Evolutionary conservation across 257 asterid species (phyloP).

Genomic region (Nicotiana tabacum): DNA sequence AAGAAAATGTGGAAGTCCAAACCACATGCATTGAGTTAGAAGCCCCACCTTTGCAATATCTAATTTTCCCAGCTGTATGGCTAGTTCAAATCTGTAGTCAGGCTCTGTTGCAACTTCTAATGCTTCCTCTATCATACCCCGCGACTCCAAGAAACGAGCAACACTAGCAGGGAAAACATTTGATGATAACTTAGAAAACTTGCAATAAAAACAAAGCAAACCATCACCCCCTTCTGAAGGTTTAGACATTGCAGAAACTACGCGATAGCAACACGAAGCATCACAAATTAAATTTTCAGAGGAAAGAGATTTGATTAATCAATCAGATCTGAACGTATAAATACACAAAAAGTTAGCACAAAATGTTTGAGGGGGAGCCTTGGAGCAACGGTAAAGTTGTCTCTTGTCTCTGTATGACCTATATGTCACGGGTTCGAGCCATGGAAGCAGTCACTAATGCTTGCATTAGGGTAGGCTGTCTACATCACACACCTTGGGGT

Average conservation of each 20-base stretch:
- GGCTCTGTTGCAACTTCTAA: conserved; percentile 92
- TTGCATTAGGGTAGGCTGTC: no score
- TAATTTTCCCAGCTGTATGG: conserved; percentile 84
- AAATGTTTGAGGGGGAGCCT: no score
- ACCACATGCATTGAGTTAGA: conserved; percentile 4
- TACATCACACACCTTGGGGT: no score
- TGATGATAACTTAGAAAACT: neutral
- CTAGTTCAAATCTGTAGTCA: conserved; percentile 96
- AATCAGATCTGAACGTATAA: neutral
- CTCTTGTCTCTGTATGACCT: no score
- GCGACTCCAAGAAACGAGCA: conserved; percentile 92
- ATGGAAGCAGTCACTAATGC: no score
- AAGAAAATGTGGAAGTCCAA: neutral
- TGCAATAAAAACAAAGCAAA: neutral
- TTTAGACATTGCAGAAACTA: neutral
- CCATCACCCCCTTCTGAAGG: neutral
- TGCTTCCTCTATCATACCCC: conserved; percentile 94
- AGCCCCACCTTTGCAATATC: conserved; percentile 74
- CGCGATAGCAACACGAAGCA: neutral
- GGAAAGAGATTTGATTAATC: neutral
- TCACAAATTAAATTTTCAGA: neutral
- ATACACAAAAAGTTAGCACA: neutral
- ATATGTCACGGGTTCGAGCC: no score
- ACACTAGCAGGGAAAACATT: conserved; percentile 41
- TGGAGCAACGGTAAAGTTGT: no score